Base-by-base conservation (phyloP, 2,329 filamentous ascomycete species). In the Coleophoma cylindrospora region DNA sequence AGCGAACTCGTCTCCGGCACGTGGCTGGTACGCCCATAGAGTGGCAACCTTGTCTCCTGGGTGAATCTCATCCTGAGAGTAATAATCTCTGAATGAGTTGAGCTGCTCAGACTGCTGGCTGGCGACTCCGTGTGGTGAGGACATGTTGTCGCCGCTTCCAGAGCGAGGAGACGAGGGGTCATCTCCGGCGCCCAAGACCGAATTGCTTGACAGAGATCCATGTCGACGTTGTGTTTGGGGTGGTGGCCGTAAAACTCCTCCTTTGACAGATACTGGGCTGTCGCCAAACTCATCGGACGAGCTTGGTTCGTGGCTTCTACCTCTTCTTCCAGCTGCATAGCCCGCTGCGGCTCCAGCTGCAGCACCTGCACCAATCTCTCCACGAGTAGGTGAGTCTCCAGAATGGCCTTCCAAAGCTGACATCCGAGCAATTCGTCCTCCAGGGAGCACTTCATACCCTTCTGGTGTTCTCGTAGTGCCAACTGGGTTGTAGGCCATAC, bases 71-170 rank as follows among this genome's bases (percentile, higher is more conserved):
- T 97, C 94, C 60, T 92, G 86, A 2, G 92, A 97, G 66, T 99
- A 99, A 70, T 99, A 99, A 68, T 99, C 94, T 66, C 96, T 96
- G 81, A 99, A 99, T 65, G 91, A 96, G 4, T 89, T 86, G 48
- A 99, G 74, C 67, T 97, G 94, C 69, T 99, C 94, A 1, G 92
- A 97, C 66, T 96, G 91, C 52, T 92, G 90, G 61, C 91, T 96
- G 21, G 84, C 81, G 54, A 92, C 71, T 22, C 86, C 91, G 61
- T 87, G 87, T 0, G 90, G 90, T 3, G 91, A 96, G 3, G 91
- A 96, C 68, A 89, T 85, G 47, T 84, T 86, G 43, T 77, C 83
- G 22, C 76, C 84, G 65, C 80, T 91, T 51, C 65, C 75, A 11
- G 79, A 81, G 37, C 75, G 78, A 7, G 91, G 91, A 10, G 91